phyloP scores from a whole-genome alignment of 2,329 filamentous ascomycete species.

The Fusarium albidum region DNA sequence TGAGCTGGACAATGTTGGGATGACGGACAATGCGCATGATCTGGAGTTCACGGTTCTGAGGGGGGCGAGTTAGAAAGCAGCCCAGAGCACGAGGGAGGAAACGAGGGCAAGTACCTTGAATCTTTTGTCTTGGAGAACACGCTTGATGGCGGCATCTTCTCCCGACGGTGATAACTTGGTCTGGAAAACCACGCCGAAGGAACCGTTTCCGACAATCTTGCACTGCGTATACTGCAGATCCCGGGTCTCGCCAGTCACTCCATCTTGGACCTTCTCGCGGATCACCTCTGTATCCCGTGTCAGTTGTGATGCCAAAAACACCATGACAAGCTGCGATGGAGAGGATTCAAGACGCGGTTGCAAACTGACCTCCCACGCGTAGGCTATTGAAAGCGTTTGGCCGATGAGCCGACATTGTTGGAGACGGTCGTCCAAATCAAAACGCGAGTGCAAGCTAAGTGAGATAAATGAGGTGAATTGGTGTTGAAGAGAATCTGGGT shows the following conservation, averaged over 20 bases:
- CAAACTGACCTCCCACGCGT: slow-evolving; percentile 93
- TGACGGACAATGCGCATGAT: slow-evolving; percentile 99
- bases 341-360: slow-evolving; percentile 14
- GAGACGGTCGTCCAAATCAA: slow-evolving; percentile 38
- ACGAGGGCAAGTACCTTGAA: slow-evolving; percentile 79
- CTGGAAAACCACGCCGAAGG: slow-evolving; percentile 98
- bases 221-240: slow-evolving; percentile 99
- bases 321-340: neutral
- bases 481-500: slow-evolving; percentile 35
- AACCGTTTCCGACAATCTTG: slow-evolving; percentile 99
- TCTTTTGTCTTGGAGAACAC: slow-evolving; percentile 97
- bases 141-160: slow-evolving; percentile 98
- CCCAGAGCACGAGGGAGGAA: neutral
- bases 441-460: slow-evolving; percentile 39
- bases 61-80: slow-evolving; percentile 25
- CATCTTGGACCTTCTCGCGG: slow-evolving; percentile 98
- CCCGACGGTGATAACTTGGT: slow-evolving; percentile 98
- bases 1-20: slow-evolving; percentile 98
- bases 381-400: slow-evolving; percentile 86
- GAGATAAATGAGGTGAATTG: slow-evolving; percentile 41
- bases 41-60: slow-evolving; percentile 95
- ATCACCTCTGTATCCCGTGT: slow-evolving; percentile 77
- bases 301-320: slow-evolving; percentile 15
- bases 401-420: slow-evolving; percentile 85
- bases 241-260: slow-evolving; percentile 93